A percentile compares a stretch with the other conserved stretches of the same genome.
Evolutionary conservation across 495 filamentous ascomycete species (phyloP).

Genomic region (Aspergillus coremiiformis): DNA sequence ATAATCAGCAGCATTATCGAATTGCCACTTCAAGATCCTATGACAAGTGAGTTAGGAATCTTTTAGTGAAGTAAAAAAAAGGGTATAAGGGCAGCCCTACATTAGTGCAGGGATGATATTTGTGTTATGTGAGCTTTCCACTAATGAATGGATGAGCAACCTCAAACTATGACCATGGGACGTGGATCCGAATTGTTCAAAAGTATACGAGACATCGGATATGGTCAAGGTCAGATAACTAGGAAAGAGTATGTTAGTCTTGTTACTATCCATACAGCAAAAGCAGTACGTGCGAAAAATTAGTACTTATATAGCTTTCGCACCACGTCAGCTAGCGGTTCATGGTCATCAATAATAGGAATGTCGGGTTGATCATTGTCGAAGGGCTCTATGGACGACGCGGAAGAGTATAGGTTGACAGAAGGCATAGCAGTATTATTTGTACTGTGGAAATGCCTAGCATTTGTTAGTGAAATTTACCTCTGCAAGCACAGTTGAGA

Average conservation of each 20-base stretch:
- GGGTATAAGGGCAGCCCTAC: slow-evolving; percentile 37
- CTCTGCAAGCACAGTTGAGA: background rate
- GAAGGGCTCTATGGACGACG: slow-evolving; percentile 7
- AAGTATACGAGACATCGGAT: slow-evolving; percentile 57
- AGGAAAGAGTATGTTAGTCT: slow-evolving; percentile 6
- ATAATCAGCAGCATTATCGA: slow-evolving; percentile 50
- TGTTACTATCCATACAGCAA: background rate
- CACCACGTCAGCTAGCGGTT: slow-evolving; percentile 58
- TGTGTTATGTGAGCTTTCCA: slow-evolving; percentile 58
- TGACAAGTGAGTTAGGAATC: background rate
- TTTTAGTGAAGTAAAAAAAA: background rate
- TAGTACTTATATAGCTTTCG: slow-evolving; percentile 62
- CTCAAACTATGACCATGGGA: slow-evolving; percentile 56
- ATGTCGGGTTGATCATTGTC: slow-evolving; percentile 33
- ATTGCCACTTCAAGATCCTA: slow-evolving; percentile 79
- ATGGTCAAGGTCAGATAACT: slow-evolving; percentile 63
- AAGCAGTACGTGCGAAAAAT: background rate
- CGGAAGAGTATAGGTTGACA: slow-evolving; percentile 7
- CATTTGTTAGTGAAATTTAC: background rate
- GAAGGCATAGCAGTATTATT: background rate
- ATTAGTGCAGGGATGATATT: slow-evolving; percentile 71
- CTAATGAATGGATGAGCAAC: slow-evolving; percentile 58
- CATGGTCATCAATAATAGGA: slow-evolving; percentile 56
- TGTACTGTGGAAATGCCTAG: background rate
- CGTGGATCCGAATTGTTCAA: slow-evolving; percentile 70